These are phyloP conservation scores for Pythium brachiatum DNA, from an alignment of 352 stramenopile species.

Conservation along the genomic window DNA sequence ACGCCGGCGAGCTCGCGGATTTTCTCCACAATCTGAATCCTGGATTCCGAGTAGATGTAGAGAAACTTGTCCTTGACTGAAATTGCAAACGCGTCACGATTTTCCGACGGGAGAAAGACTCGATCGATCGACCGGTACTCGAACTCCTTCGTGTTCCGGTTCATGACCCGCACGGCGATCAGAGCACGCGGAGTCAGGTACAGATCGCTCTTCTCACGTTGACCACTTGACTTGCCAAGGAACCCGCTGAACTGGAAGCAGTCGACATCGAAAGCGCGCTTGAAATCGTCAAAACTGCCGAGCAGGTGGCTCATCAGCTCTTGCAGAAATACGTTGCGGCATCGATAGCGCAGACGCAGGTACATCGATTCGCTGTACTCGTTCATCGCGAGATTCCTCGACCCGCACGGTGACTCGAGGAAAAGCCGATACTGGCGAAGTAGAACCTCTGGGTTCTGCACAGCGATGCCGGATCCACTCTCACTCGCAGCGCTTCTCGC, in stretches of 20 bases:
- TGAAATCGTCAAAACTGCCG: conserved; percentile 77
- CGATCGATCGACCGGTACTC: conserved; percentile 64
- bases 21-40: conserved; percentile 54
- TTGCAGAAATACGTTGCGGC: conserved; percentile 76
- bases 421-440: conserved; percentile 76
- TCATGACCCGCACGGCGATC: conserved; percentile 61
- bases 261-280: conserved; percentile 64
- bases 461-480: conserved; percentile 6
- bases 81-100: conserved; percentile 61
- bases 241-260: conserved; percentile 76
- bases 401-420: conserved; percentile 54
- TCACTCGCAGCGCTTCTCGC: conserved; percentile 11
- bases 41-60: conserved; percentile 74
- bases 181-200: conserved; percentile 67
- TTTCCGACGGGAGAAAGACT: conserved; percentile 39
- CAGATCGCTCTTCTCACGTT: conserved; percentile 72
- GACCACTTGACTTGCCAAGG: conserved; percentile 58
- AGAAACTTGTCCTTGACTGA: conserved; percentile 59
- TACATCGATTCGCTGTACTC: conserved; percentile 66
- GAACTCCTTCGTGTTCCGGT: conserved; percentile 71
- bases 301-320: conserved; percentile 80
- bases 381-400: conserved; percentile 53
- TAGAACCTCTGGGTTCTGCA: conserved; percentile 75
- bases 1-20: conserved; percentile 60
- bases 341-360: conserved; percentile 69